phyloP scores from a whole-genome alignment of 768 basidiomycete species.

The Calocybe indica region DNA sequence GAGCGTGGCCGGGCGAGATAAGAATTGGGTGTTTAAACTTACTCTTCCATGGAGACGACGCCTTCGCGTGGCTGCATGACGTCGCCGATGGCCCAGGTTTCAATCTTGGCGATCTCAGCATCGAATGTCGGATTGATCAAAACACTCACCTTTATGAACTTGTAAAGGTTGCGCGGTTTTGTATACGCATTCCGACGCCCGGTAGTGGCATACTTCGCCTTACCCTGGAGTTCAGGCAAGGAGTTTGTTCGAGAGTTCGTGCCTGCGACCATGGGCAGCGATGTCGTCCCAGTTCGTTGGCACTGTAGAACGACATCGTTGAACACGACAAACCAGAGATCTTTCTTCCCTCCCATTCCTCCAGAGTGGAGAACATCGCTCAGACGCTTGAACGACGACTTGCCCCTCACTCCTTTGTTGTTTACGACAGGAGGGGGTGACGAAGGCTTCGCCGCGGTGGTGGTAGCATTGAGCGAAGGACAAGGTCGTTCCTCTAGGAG shows the following conservation, averaged over 20 bases:
- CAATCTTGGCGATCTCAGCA: slow-evolving; percentile 45
- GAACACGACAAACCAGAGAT: slow-evolving; percentile 93
- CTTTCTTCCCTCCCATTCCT: slow-evolving; percentile 66
- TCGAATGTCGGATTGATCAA: slow-evolving; percentile 3
- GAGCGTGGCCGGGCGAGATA: slow-evolving; percentile 6
- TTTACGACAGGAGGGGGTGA: slow-evolving; percentile 35
- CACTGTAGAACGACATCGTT: slow-evolving; percentile 94
- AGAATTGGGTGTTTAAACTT: slow-evolving; percentile 22
- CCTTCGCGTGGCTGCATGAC: slow-evolving; percentile 72
- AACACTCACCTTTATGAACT: slow-evolving; percentile 73
- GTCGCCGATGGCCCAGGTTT: slow-evolving; percentile 82
- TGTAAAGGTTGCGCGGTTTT: slow-evolving; percentile 88
- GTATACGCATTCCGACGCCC: slow-evolving; percentile 71
- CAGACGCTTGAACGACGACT: slow-evolving; percentile 82
- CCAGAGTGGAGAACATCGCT: slow-evolving; percentile 78
- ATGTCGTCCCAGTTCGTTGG: slow-evolving; percentile 86
- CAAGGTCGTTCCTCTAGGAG: slow-evolving; percentile 77
- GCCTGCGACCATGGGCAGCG: slow-evolving; percentile 65
- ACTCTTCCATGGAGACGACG: slow-evolving; percentile 91
- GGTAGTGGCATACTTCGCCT: slow-evolving; percentile 78
- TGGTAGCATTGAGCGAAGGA: slow-evolving; percentile 25
- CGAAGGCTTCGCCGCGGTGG: slow-evolving; percentile 26
- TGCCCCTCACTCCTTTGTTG: slow-evolving; percentile 67
- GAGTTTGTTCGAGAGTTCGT: slow-evolving; percentile 69
- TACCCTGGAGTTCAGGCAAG: slow-evolving; percentile 77